Conservation (phyloP, 164 flowering plant species). For the Berberis vulgaris region DNA sequence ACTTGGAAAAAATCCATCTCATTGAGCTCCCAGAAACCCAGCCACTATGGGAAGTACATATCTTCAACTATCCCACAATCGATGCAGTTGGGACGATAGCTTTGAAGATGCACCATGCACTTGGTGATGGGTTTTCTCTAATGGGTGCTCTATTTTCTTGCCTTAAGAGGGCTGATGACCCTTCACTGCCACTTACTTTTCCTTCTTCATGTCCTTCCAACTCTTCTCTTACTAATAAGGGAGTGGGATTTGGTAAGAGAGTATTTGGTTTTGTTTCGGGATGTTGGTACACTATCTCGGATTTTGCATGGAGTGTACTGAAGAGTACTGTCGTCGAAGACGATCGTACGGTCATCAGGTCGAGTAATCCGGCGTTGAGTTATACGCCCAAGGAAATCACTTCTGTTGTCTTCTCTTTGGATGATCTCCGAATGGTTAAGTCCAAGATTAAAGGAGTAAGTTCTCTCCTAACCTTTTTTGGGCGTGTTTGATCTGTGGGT, state of each 20-base stretch:
- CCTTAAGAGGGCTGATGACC: not conserved
- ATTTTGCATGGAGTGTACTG: conserved; percentile 9
- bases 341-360: conserved; percentile 11
- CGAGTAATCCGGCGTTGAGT: conserved; percentile 3
- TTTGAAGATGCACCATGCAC: conserved; percentile 1
- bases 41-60: not conserved
- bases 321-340: conserved; percentile 11
- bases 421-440: conserved; percentile 8
- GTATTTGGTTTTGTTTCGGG: conserved; percentile 1
- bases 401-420: conserved; percentile 5
- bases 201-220: not conserved
- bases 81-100: not conserved
- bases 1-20: not conserved
- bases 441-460: conserved; percentile 11
- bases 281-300: conserved; percentile 6
- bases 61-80: not conserved
- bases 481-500: not conserved
- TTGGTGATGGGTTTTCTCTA: not conserved
- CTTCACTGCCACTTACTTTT: not conserved
- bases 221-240: not conserved
- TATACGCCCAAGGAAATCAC: conserved; percentile 5
- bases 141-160: not conserved
- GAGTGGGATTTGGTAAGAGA: not conserved
- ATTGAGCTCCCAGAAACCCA: not conserved
- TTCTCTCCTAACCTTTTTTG: too few relatives aligned